Evolutionary conservation across 768 basidiomycete genomes (phyloP).

Genomic region (Butyriboletus loyo): DNA sequence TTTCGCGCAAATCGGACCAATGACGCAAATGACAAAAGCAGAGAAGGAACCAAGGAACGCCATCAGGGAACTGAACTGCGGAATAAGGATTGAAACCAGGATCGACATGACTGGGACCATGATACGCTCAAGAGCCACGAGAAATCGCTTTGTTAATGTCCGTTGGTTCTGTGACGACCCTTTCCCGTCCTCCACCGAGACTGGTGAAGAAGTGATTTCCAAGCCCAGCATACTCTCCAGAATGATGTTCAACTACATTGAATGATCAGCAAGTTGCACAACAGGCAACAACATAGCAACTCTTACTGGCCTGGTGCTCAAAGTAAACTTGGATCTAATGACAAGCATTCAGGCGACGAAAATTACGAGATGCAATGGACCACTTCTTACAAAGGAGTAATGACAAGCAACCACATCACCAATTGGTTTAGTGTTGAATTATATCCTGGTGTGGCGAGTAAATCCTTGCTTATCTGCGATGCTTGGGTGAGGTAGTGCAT

Average conservation of each 20-base stretch:
- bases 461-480: conserved; percentile 73
- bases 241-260: conserved; percentile 69
- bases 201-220: conserved; percentile 33
- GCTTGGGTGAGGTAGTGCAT: not conserved
- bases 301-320: conserved; percentile 75
- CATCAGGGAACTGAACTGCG: conserved; percentile 81
- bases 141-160: conserved; percentile 33
- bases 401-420: conserved; percentile 84
- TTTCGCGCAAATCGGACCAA: conserved; percentile 75
- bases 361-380: not conserved
- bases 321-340: conserved; percentile 79
- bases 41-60: conserved; percentile 91
- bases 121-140: conserved; percentile 55
- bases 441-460: conserved; percentile 71
- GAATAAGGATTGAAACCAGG: conserved; percentile 67
- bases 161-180: conserved; percentile 6
- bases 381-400: conserved; percentile 60
- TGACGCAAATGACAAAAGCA: conserved; percentile 71
- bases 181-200: conserved; percentile 27
- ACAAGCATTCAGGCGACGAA: conserved; percentile 13
- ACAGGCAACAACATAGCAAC: not conserved
- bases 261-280: not conserved
- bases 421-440: conserved; percentile 66
- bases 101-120: conserved; percentile 59
- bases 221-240: conserved; percentile 76